A percentile compares a stretch with the other conserved stretches of the same genome.
Evolutionary conservation across 768 basidiomycete genomes (phyloP).

Genomic region (Infundibulicybe gibba): DNA sequence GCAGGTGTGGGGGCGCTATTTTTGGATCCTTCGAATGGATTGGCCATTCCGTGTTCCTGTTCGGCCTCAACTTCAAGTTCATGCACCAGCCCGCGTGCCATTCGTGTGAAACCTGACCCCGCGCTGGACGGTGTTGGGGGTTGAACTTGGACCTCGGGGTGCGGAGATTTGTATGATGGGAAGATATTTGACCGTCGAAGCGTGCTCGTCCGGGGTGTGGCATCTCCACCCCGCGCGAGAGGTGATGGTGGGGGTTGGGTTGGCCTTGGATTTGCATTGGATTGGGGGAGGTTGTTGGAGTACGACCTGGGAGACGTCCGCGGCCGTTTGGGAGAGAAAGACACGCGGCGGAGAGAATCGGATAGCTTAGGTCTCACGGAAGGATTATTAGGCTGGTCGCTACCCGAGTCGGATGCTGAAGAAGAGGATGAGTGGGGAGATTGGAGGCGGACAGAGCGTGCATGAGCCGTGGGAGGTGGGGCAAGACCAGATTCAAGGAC

Average conservation of each 20-base stretch:
- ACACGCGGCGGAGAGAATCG: slow-evolving; percentile 66
- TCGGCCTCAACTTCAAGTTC: slow-evolving; percentile 45
- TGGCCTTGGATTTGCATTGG: background rate
- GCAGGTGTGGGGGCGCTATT: slow-evolving; percentile 6
- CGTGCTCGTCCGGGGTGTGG: slow-evolving; percentile 3
- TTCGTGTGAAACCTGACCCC: slow-evolving; percentile 56
- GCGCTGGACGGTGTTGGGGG: slow-evolving; percentile 58
- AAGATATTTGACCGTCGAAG: slow-evolving; percentile 22
- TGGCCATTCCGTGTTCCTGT: slow-evolving; percentile 2
- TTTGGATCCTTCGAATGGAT: slow-evolving; percentile 3
- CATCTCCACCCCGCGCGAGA: slow-evolving; percentile 9
- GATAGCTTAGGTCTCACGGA: slow-evolving; percentile 59
- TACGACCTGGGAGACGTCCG: slow-evolving; percentile 33
- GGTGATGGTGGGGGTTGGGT: slow-evolving; percentile 17
- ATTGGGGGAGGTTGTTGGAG: slow-evolving; percentile 9
- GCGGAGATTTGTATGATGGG: slow-evolving; percentile 22
- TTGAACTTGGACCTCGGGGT: slow-evolving; percentile 50
- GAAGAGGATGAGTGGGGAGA: slow-evolving; percentile 44
- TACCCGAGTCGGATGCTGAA: slow-evolving; percentile 44
- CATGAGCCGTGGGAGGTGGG: slow-evolving; percentile 17
- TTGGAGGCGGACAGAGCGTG: slow-evolving; percentile 36
- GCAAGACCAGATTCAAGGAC: slow-evolving; percentile 54
- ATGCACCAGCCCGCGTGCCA: slow-evolving; percentile 51
- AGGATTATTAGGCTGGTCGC: slow-evolving; percentile 45
- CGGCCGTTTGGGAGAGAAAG: slow-evolving; percentile 76